These are phyloP conservation scores for Candida taoyuanica DNA, from an alignment of 805 yeast species.

Conservation along the genomic window DNA sequence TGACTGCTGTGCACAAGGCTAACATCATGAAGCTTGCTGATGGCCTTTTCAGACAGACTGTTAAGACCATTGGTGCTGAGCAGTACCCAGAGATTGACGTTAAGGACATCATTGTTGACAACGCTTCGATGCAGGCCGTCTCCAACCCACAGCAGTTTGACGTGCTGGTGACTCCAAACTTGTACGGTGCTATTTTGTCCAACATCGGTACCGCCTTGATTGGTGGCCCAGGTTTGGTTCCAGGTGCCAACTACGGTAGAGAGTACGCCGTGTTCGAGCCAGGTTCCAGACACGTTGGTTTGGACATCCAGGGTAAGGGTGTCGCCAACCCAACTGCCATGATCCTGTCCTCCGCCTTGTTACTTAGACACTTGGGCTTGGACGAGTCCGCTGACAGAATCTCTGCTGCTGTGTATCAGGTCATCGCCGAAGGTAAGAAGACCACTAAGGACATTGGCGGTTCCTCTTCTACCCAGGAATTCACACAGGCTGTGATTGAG, in stretches of 20 bases:
- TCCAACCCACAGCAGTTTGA: slow-evolving; percentile 98
- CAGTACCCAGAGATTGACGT: slow-evolving; percentile 81
- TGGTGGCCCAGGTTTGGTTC: slow-evolving; percentile 98
- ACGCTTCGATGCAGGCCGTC: slow-evolving; percentile 99
- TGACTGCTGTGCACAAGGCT: slow-evolving; percentile 98
- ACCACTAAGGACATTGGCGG: slow-evolving; percentile 95
- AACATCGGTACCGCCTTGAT: slow-evolving; percentile 96
- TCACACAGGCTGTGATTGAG: slow-evolving; percentile 83
- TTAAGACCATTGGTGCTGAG: slow-evolving; percentile 77
- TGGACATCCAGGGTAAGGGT: slow-evolving; percentile 91
- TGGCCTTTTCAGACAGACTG: slow-evolving; percentile 94
- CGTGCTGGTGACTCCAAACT: slow-evolving; percentile 95
- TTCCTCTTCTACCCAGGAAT: slow-evolving; percentile 80
- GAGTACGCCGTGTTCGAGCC: slow-evolving; percentile 98
- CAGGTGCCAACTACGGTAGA: slow-evolving; percentile 98
- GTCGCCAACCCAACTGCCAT: slow-evolving; percentile 98
- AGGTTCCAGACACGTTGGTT: slow-evolving; percentile 99
- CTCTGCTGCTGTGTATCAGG: slow-evolving; percentile 83
- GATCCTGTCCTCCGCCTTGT: slow-evolving; percentile 85
- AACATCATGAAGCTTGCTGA: slow-evolving; percentile 98
- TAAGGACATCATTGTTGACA: slow-evolving; percentile 94
- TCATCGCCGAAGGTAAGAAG: slow-evolving; percentile 79
- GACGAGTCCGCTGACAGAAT: slow-evolving; percentile 81
- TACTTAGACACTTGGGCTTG: slow-evolving; percentile 93
- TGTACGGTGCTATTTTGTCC: slow-evolving; percentile 95